phyloP scores from a whole-genome alignment of 164 flowering plant genomes.

The Magnolia officinalis region DNA sequence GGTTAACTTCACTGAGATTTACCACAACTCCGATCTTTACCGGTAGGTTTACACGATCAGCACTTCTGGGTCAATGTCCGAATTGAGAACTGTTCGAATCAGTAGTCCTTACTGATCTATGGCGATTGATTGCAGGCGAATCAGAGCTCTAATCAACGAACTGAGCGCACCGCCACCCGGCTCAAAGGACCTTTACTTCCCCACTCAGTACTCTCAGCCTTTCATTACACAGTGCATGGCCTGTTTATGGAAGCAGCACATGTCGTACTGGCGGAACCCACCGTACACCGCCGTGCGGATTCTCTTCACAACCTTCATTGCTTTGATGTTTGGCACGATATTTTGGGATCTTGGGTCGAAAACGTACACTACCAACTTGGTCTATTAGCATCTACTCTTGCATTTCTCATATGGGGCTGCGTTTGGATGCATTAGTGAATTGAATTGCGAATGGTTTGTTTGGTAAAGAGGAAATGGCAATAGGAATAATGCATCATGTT shows the following conservation, averaged over 20 bases:
- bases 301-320: conserved; percentile 35
- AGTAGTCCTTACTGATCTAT: background rate
- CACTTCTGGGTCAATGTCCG: background rate
- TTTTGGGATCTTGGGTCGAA: conserved; percentile 48
- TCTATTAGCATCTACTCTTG: too few species aligned
- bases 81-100: background rate
- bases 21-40: conserved; percentile 20
- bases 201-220: conserved; percentile 45
- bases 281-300: conserved; percentile 45
- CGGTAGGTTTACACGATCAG: conserved; percentile 7
- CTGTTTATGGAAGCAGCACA: conserved; percentile 62
- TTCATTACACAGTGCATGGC: conserved; percentile 36
- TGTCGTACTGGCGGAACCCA: conserved; percentile 69
- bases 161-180: conserved; percentile 33
- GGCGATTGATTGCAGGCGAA: conserved; percentile 26
- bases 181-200: conserved; percentile 32
- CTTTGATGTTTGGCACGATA: conserved; percentile 42
- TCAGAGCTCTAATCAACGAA: conserved; percentile 27
- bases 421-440: too few species aligned
- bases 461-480: too few species aligned
- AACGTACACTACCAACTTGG: conserved; percentile 18
- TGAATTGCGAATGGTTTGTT: too few species aligned
- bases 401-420: too few species aligned
- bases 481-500: too few species aligned
- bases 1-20: conserved; percentile 23